Percentiles rank a stretch among this genome's conserved stretches.
Conservation (phyloP, 345 rosid species). For the Camelina sativa region DNA sequence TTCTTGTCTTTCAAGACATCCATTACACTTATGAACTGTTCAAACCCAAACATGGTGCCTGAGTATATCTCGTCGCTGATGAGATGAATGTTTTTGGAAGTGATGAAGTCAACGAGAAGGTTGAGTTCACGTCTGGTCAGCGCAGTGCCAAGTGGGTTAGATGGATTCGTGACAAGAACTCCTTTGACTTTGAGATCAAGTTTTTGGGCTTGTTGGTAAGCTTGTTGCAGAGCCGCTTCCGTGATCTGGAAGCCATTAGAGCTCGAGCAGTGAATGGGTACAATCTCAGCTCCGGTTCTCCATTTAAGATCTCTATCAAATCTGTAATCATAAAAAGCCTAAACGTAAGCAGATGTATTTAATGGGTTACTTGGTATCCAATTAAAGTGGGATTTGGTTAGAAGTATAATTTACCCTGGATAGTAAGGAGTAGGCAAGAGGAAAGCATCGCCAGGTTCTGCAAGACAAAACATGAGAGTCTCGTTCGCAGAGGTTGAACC, state of each 20-base stretch:
- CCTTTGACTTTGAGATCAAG: constrained; percentile 75
- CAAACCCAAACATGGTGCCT: constrained; percentile 76
- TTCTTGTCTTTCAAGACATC: constrained; percentile 65
- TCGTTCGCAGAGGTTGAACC: constrained; percentile 91
- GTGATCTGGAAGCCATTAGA: constrained; percentile 67
- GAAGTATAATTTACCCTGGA: constrained; percentile 62
- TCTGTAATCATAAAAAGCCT: constrained; percentile 47
- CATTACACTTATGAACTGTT: constrained; percentile 66
- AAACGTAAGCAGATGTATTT: constrained; percentile 31
- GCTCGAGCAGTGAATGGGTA: constrained; percentile 63
- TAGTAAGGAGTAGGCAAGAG: constrained; percentile 86
- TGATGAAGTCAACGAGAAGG: constrained; percentile 67
- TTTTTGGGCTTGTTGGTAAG: constrained; percentile 66
- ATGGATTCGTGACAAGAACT: constrained; percentile 79
- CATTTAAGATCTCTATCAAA: constrained; percentile 81
- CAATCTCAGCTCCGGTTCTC: constrained; percentile 68
- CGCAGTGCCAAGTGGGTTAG: constrained; percentile 80
- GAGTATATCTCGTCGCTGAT: constrained; percentile 86
- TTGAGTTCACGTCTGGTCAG: constrained; percentile 60
- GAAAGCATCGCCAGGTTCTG: constrained; percentile 77
- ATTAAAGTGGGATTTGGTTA: constrained; percentile 36
- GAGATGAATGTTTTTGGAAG: constrained; percentile 64
- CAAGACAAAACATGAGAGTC: constrained; percentile 76
- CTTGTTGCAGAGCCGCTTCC: constrained; percentile 61
- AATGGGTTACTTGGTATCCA: constrained; percentile 28